phyloP scores from a whole-genome alignment of 352 stramenopile species.

The Labyrinthula sp. region DNA sequence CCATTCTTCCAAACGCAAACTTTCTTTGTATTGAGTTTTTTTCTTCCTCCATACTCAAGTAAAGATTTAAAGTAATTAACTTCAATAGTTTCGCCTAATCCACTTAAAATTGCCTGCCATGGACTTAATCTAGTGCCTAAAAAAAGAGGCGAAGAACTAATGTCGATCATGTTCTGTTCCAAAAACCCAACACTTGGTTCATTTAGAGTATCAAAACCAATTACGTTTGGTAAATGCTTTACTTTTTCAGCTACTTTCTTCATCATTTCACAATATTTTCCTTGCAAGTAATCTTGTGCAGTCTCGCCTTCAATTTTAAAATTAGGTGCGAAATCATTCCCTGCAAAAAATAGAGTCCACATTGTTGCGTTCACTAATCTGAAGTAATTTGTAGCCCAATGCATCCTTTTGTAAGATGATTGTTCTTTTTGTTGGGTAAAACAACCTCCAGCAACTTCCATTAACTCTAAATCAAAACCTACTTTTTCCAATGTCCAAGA shows the following conservation, averaged over 20 bases:
- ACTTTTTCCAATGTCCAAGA: conserved; percentile 58
- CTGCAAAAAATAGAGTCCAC: conserved; percentile 27
- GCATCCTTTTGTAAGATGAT: no score
- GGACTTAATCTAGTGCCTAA: conserved; percentile 22
- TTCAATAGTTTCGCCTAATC: conserved; percentile 4
- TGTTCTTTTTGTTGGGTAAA: conserved; percentile 34
- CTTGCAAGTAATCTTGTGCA: conserved; percentile 55
- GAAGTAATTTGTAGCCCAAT: conserved; percentile 30
- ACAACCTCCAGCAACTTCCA: conserved; percentile 47
- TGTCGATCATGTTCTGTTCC: conserved; percentile 39
- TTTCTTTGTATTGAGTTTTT: conserved; percentile 17
- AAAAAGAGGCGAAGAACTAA: conserved; percentile 23
- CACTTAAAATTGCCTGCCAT: conserved; percentile 25
- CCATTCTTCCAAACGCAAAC: conserved; percentile 45
- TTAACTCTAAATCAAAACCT: conserved; percentile 50
- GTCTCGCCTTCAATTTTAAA: conserved; percentile 44
- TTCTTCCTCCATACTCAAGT: conserved; percentile 19
- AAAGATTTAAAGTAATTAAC: conserved; percentile 33
- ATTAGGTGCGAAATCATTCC: conserved; percentile 38
- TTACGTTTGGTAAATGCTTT: conserved; percentile 45
- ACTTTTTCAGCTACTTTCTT: conserved; percentile 41
- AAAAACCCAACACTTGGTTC: conserved; percentile 54
- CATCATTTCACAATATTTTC: conserved; percentile 54
- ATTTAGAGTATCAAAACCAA: conserved; percentile 62
- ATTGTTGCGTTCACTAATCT: conserved; percentile 27